Conservation (phyloP, 495 filamentous ascomycete species). For the Tuber microsphaerosporum region DNA sequence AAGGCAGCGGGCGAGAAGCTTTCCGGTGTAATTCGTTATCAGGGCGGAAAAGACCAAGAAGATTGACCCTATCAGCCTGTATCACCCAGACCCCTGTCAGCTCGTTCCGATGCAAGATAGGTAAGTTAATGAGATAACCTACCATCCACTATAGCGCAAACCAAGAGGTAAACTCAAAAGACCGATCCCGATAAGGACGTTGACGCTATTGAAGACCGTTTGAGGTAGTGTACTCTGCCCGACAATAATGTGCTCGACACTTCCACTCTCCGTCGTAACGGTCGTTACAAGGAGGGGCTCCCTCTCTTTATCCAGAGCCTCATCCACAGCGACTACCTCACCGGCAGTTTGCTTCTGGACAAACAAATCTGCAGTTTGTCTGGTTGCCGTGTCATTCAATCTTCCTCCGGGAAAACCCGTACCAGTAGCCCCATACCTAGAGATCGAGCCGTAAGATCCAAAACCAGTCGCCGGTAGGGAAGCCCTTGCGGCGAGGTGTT, state of each 20-base stretch:
- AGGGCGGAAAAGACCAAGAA: conserved; percentile 67
- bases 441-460: conserved; percentile 31
- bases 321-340: conserved; percentile 47
- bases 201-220: conserved; percentile 94
- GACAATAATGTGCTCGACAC: conserved; percentile 69
- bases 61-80: conserved; percentile 59
- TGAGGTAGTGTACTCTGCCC: conserved; percentile 91
- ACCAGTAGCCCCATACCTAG: conserved; percentile 17
- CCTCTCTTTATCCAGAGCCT: conserved; percentile 56
- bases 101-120: conserved; percentile 8
- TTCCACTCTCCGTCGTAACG: conserved; percentile 78
- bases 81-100: conserved; percentile 14
- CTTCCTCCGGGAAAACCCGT: conserved; percentile 41
- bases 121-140: conserved; percentile 9
- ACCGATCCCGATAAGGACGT: conserved; percentile 88
- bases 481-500: conserved; percentile 4
- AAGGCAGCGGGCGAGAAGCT: conserved; percentile 78
- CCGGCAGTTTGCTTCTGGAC: conserved; percentile 56
- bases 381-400: conserved; percentile 60
- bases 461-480: conserved; percentile 8
- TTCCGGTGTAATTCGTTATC: conserved; percentile 79
- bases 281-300: conserved; percentile 78
- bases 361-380: conserved; percentile 55
- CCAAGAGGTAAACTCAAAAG: conserved; percentile 82
- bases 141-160: conserved; percentile 84